Conservation (phyloP, 2,329 filamentous ascomycete species). For the Orbilia javanica region DNA sequence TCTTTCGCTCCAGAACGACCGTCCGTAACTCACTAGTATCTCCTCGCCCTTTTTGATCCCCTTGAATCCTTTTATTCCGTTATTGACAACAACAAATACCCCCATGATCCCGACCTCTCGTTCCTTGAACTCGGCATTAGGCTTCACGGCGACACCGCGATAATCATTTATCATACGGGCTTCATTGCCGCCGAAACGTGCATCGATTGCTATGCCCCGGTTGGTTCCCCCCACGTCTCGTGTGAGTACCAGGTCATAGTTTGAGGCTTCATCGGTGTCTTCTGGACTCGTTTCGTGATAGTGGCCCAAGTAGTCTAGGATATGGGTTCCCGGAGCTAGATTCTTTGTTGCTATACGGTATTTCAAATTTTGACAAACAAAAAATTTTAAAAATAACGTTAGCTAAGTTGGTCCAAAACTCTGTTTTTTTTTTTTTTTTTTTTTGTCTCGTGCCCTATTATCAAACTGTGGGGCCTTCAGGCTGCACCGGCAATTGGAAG, state of each 20-base stretch:
- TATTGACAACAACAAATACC: conserved; percentile 64
- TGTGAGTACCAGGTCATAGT: conserved; percentile 77
- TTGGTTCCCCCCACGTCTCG: conserved; percentile 65
- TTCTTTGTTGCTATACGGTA: conserved; percentile 67
- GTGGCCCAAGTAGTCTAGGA: conserved; percentile 74
- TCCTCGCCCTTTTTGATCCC: conserved; percentile 73
- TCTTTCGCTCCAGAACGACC: conserved; percentile 74
- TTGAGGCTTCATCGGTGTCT: conserved; percentile 67
- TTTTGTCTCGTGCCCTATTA: neutral
- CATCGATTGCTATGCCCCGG: conserved; percentile 72
- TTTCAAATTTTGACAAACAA: conserved; percentile 29
- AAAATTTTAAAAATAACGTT: conserved; percentile 31
- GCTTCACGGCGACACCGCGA: conserved; percentile 69
- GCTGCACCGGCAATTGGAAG: conserved; percentile 40
- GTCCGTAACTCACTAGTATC: conserved; percentile 76
- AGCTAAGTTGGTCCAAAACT: conserved; percentile 8
- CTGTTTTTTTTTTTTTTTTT: neutral
- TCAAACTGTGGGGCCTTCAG: conserved; percentile 34
- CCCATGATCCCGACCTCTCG: conserved; percentile 98
- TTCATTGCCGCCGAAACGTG: conserved; percentile 72
- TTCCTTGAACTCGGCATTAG: conserved; percentile 86
- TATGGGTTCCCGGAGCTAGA: conserved; percentile 71
- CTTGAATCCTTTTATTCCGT: conserved; percentile 59
- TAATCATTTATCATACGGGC: conserved; percentile 77
- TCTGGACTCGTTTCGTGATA: conserved; percentile 67